These are phyloP conservation scores for Cercospora sojina DNA, from an alignment of 2,329 filamentous ascomycete species.

Conservation along the genomic window DNA sequence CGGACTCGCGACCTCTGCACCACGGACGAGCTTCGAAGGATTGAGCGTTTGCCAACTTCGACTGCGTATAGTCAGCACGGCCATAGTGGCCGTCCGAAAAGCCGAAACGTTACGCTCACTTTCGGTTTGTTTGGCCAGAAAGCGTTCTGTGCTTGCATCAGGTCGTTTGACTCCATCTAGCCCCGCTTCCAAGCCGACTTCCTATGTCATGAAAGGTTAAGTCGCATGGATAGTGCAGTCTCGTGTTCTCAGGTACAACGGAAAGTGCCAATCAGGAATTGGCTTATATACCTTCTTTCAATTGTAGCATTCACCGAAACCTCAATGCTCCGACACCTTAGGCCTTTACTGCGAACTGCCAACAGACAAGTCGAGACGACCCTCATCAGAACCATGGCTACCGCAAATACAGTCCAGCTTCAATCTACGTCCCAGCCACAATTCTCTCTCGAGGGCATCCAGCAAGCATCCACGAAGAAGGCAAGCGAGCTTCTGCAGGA, in stretches of 20 bases:
- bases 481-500: constrained; percentile 69
- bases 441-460: constrained; percentile 49
- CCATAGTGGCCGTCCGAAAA: neutral
- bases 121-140: neutral
- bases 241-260: neutral
- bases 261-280: neutral
- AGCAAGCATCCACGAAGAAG: constrained; percentile 60
- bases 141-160: neutral
- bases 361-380: neutral
- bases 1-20: neutral
- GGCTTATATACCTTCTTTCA: neutral
- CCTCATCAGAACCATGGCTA: constrained; percentile 47
- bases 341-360: neutral
- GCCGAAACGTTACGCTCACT: neutral
- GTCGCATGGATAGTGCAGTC: constrained; percentile 1
- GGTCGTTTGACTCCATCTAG: neutral
- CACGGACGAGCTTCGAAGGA: neutral
- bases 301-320: neutral
- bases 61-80: neutral
- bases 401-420: constrained; percentile 49
- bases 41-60: neutral
- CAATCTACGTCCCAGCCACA: constrained; percentile 46
- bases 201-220: constrained; percentile 4
- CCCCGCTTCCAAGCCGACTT: neutral
- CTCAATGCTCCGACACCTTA: constrained; percentile 1